Base-by-base conservation (phyloP, 2,329 filamentous ascomycete genomes). In the Colletotrichum sp. region DNA sequence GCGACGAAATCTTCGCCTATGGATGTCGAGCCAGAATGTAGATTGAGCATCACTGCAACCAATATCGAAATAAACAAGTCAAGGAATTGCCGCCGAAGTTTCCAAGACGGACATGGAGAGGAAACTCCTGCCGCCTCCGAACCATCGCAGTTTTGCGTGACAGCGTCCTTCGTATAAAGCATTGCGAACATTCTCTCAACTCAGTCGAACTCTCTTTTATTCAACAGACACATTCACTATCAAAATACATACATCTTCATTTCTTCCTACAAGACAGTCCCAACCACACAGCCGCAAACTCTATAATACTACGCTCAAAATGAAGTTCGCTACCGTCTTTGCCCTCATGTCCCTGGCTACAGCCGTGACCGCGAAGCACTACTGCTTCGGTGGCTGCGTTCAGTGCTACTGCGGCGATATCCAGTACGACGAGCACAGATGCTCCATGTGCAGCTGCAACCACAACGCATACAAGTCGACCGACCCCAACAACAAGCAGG, bases 291-390 rank as follows among this genome's bases (percentile, higher is more conserved):
- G n/a, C n/a, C 43, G 18, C 10, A 52, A 13, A 13, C 5, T 1
- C 2, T 2, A 7, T 21, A 4, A 1, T 4, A 21, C 18, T 4
- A 1, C 43, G 1, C n/a, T 0, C 43, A 52, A 52, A 7, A 52
- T 52, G 43, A 52, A 52, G 43, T 52, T 52, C 43, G 43, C 43
- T 3, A 21, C n/a, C n/a, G 43, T 52, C 43, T 24, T 52, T 3
- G 43, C 43, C 43, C 43, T 52, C 43, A 52, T 52, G 43, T 52
- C 43, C 2, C 4, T 52, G 43, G 43, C 43, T 4, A 52, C 43
- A 3, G 10, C 43, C 43, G 43, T 52, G n/a, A 52, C 43, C 43
- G 43, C 43, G n/a, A 52, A 52, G n/a, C 43, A 52, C 43, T 21
- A 52, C 43, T 52, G 43, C 43, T 52, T 52, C 43, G 43, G 43